Base-by-base conservation (phyloP, 2,329 filamentous ascomycete genomes). In the Claviceps citrina region DNA sequence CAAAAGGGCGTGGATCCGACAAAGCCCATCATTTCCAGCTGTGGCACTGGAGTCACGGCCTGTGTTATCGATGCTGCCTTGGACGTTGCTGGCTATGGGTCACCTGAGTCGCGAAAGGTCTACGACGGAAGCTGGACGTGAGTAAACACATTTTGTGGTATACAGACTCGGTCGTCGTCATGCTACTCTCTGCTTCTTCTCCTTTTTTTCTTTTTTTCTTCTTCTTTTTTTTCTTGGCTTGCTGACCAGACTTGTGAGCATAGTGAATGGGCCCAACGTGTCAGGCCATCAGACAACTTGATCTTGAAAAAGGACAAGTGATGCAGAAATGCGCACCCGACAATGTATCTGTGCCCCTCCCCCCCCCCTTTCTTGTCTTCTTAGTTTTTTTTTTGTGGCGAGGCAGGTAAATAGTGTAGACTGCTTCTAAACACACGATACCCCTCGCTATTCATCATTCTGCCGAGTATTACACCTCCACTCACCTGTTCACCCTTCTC, bases 121-220 rank as follows among this genome's bases (percentile, higher is more conserved):
- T 98, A 98, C 54, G 91, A 98, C 58, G 91, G 91, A 36, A 94
- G 87, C 60, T 98, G 91, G 91, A 96, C 91, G 73, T 93, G 68
- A 77, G 83, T 80, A 8, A 1, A 35, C 8, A 20, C 9, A 31
- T 5, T n/a, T n/a, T n/a, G n/a, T n/a, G n/a, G n/a, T n/a, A n/a
- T n/a, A n/a, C n/a, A n/a, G n/a, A n/a, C n/a, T n/a, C n/a, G n/a
- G n/a, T n/a, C n/a, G n/a, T n/a, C n/a, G n/a, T n/a, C n/a, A n/a
- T n/a, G n/a, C n/a, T n/a, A n/a, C n/a, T n/a, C n/a, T n/a, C n/a
- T n/a, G n/a, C n/a, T n/a, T n/a, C n/a, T n/a, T n/a, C n/a, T 24
- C 22, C 22, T 24, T 8, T 24, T 24, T 24, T 8, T 24, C 8
- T 8, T 24, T 24, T 24, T 24, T 24, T 8, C 5, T 24, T 24